Evolutionary conservation across 2,329 filamentous ascomycete species (phyloP).

Genomic region (Pyrenophora graminea): DNA sequence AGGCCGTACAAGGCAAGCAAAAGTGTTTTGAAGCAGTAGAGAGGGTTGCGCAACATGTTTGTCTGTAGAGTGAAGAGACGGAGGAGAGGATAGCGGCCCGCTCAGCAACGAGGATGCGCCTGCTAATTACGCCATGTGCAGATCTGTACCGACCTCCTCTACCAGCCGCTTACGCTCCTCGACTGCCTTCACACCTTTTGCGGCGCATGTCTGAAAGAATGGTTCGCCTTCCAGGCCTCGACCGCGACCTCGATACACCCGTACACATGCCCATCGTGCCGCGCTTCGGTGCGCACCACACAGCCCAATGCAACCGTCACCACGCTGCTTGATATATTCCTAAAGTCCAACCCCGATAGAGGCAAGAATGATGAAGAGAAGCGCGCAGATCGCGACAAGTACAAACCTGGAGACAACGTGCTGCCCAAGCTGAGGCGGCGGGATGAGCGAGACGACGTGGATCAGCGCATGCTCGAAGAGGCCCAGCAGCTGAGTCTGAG

Average conservation of each 20-base stretch:
- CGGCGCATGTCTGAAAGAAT: slow-evolving; percentile 92
- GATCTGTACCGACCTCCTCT: slow-evolving; percentile 97
- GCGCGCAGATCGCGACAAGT: slow-evolving; percentile 73
- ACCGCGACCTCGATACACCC: slow-evolving; percentile 58
- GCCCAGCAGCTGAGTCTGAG: slow-evolving; percentile 74
- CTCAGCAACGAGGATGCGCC: slow-evolving; percentile 14
- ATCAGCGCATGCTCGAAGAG: slow-evolving; percentile 70
- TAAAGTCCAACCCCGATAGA: slow-evolving; percentile 77
- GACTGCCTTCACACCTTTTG: slow-evolving; percentile 97
- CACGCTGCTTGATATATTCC: slow-evolving; percentile 85
- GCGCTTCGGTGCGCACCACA: slow-evolving; percentile 82
- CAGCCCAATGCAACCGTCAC: slow-evolving; percentile 88
- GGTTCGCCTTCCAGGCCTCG: slow-evolving; percentile 82
- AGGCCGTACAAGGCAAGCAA: background rate
- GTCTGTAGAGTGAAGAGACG: background rate
- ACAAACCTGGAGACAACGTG: slow-evolving; percentile 80
- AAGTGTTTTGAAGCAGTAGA: background rate
- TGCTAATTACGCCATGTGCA: slow-evolving; percentile 48
- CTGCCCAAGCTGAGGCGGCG: slow-evolving; percentile 63
- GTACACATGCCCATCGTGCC: slow-evolving; percentile 92
- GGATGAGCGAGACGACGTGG: slow-evolving; percentile 63
- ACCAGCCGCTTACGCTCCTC: slow-evolving; percentile 86
- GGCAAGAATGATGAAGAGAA: slow-evolving; percentile 73
- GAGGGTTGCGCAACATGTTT: background rate
- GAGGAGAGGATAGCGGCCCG: background rate